Evolutionary conservation across 1,284 basidiomycete species (phyloP).

Genomic region (Ceratobasidium sp.): DNA sequence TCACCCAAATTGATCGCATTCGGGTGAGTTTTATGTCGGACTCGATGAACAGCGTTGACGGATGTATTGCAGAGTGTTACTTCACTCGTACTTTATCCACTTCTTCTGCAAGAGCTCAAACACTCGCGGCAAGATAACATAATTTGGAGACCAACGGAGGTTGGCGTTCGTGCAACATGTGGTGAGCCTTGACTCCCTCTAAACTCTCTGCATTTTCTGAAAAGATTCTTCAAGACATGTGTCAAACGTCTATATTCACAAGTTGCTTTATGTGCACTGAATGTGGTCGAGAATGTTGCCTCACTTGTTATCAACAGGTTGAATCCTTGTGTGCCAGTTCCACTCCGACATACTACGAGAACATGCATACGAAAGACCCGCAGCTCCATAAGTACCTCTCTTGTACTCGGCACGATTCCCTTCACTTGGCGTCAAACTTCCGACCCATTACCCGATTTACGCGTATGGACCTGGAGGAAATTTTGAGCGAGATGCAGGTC

Average conservation of each 20-base stretch:
- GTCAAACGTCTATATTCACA: slow-evolving; percentile 91
- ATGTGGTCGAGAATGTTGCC: slow-evolving; percentile 92
- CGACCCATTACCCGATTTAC: slow-evolving; percentile 84
- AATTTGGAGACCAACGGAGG: slow-evolving; percentile 79
- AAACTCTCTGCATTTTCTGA: slow-evolving; percentile 45
- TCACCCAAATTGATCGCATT: slow-evolving; percentile 18
- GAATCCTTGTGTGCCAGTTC: slow-evolving; percentile 70
- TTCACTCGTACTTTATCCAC: slow-evolving; percentile 75
- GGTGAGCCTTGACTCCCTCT: slow-evolving; percentile 66
- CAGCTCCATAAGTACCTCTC: slow-evolving; percentile 66
- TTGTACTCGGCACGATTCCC: slow-evolving; percentile 66
- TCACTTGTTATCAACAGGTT: slow-evolving; percentile 83
- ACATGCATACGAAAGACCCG: slow-evolving; percentile 58
- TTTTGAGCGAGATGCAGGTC: slow-evolving; percentile 75
- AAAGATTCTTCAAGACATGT: slow-evolving; percentile 74
- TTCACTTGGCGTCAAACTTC: slow-evolving; percentile 74
- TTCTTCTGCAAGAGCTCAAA: slow-evolving; percentile 74
- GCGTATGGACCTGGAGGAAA: slow-evolving; percentile 71
- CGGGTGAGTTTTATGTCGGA: slow-evolving; percentile 4
- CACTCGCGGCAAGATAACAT: slow-evolving; percentile 74
- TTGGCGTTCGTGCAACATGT: slow-evolving; percentile 83
- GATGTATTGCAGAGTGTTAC: slow-evolving; percentile 67
- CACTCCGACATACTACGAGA: slow-evolving; percentile 62
- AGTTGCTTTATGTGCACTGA: slow-evolving; percentile 88
- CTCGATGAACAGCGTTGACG: slow-evolving; percentile 5